Percentiles rank a stretch among this genome's conserved stretches.
phyloP scores from a whole-genome alignment of 1,139 yeast genomes.

The Saccharomyces hybrid region DNA sequence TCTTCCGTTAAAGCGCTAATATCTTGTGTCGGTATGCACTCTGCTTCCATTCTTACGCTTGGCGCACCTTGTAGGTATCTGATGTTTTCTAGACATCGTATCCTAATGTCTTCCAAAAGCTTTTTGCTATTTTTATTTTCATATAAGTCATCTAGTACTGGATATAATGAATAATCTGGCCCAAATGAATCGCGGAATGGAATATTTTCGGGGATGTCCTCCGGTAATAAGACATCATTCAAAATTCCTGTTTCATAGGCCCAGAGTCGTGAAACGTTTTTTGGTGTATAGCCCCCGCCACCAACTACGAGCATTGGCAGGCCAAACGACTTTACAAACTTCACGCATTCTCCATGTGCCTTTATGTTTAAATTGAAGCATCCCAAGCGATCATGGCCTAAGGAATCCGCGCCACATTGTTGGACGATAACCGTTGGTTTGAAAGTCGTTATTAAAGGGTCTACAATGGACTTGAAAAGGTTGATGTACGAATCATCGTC shows the following conservation, averaged over 20 bases:
- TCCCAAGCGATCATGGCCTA: constrained; percentile 89
- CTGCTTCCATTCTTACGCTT: constrained; percentile 78
- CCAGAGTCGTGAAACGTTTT: constrained; percentile 93
- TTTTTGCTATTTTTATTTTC: constrained; percentile 84
- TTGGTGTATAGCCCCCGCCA: constrained; percentile 96
- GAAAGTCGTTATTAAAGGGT: constrained; percentile 72
- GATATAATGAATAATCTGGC: constrained; percentile 87
- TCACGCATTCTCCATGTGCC: constrained; percentile 94
- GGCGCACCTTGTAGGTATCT: constrained; percentile 87
- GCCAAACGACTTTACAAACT: constrained; percentile 76
- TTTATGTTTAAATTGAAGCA: constrained; percentile 84
- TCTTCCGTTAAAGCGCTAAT: constrained; percentile 47
- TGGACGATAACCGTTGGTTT: constrained; percentile 91
- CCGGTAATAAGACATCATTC: constrained; percentile 68
- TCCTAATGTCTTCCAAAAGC: constrained; percentile 72
- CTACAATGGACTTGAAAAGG: constrained; percentile 75
- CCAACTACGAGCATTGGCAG: constrained; percentile 91
- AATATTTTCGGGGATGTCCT: constrained; percentile 65
- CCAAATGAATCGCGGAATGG: constrained; percentile 88
- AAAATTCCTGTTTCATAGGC: constrained; percentile 87
- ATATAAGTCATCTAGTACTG: constrained; percentile 77
- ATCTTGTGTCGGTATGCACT: constrained; percentile 76
- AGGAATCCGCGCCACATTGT: constrained; percentile 96
- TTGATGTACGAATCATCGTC: constrained; percentile 85
- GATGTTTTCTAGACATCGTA: constrained; percentile 73